These are phyloP conservation scores for Amaranthus tricolor DNA, from an alignment of 179 eudicot genomes.

Conservation along the genomic window DNA sequence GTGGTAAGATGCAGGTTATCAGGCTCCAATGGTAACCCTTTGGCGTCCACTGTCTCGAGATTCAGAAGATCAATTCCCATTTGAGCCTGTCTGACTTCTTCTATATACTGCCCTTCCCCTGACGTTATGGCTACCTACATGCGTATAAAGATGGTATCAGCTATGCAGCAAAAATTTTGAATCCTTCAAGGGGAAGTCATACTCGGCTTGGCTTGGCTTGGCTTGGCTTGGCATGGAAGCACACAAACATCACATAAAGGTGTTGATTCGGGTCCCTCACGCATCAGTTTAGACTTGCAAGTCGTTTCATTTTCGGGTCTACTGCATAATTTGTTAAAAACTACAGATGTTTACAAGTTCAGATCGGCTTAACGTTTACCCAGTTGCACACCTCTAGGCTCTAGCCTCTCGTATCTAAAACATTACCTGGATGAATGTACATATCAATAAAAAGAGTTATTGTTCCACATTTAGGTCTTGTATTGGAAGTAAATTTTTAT, in stretches of 20 bases:
- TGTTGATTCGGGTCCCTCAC: background rate
- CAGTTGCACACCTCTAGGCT: too few species aligned
- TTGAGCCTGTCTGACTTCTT: constrained; percentile 58
- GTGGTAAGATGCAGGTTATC: constrained; percentile 56
- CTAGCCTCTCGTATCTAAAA: too few species aligned
- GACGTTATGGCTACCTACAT: constrained; percentile 67
- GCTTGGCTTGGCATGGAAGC: background rate
- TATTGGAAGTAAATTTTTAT: too few species aligned
- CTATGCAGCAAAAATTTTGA: background rate
- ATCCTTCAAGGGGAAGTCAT: background rate
- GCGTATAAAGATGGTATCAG: background rate
- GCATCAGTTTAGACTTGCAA: too few species aligned
- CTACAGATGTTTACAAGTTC: too few species aligned
- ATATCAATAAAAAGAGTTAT: too few species aligned
- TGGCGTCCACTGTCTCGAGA: constrained; percentile 50
- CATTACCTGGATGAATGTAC: too few species aligned
- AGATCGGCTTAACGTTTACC: too few species aligned
- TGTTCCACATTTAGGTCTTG: too few species aligned
- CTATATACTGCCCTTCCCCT: constrained; percentile 48
- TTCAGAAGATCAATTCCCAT: constrained; percentile 41
- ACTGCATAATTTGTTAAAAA: too few species aligned
- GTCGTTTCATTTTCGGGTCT: too few species aligned
- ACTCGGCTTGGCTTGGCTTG: background rate
- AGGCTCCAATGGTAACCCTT: constrained; percentile 43
- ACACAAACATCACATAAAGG: background rate